These are phyloP conservation scores for Salvia rosmarinus DNA, from an alignment of 257 asterid genomes.

Conservation along the genomic window DNA sequence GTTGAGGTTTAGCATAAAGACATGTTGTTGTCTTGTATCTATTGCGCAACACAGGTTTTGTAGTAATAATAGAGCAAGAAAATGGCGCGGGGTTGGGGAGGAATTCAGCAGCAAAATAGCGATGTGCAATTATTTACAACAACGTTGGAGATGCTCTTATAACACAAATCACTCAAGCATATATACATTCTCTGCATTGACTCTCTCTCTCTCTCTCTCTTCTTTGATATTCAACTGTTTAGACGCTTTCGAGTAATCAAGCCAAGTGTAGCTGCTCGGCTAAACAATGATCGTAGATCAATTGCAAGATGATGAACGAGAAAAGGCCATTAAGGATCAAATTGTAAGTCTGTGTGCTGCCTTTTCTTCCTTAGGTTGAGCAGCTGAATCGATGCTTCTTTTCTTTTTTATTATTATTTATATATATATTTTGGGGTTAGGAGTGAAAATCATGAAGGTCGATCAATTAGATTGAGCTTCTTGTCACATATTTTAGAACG, in stretches of 20 bases:
- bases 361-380: constrained; percentile 14
- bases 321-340: background rate
- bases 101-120: too few relatives aligned
- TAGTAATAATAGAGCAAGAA: too few relatives aligned
- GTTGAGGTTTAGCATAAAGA: too few relatives aligned
- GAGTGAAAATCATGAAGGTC: too few relatives aligned
- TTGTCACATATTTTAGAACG: constrained; percentile 9
- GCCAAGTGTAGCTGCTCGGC: constrained; percentile 66
- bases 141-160: too few relatives aligned
- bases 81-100: too few relatives aligned
- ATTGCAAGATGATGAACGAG: background rate
- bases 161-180: background rate
- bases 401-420: background rate
- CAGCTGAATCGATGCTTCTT: background rate
- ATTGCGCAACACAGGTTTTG: too few relatives aligned
- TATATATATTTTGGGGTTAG: too few relatives aligned
- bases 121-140: too few relatives aligned
- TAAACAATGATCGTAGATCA: constrained; percentile 35
- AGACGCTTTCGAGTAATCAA: constrained; percentile 60
- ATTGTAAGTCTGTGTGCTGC: constrained; percentile 1
- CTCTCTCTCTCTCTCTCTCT: background rate
- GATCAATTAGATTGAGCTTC: background rate
- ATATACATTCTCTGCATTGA: background rate
- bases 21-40: too few relatives aligned
- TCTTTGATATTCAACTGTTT: constrained; percentile 16